phyloP scores from a whole-genome alignment of 2,329 filamentous ascomycete species.

The Calonectria pseudoturangicola region DNA sequence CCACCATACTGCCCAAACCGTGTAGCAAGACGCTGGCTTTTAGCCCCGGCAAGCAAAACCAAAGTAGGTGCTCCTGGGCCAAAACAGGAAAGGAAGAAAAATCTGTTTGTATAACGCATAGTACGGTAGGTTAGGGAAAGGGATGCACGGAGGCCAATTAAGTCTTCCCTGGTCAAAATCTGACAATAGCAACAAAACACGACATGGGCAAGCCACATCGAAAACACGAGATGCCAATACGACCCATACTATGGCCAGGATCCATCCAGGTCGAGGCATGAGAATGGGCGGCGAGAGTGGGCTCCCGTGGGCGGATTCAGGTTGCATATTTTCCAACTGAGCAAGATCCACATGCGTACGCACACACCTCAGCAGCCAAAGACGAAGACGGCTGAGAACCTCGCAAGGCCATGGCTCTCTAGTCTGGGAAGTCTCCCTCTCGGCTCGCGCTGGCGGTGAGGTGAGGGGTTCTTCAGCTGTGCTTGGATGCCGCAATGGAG shows the following conservation, averaged over 20 bases:
- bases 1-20: background rate
- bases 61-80: slow-evolving; percentile 10
- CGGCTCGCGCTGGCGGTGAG: slow-evolving; percentile 26
- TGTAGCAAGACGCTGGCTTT: background rate
- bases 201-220: slow-evolving; percentile 44
- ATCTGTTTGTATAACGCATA: background rate
- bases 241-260: slow-evolving; percentile 41
- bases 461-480: slow-evolving; percentile 33
- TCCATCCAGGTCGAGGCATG: slow-evolving; percentile 21
- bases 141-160: slow-evolving; percentile 31
- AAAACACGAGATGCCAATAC: slow-evolving; percentile 53
- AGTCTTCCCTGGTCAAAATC: slow-evolving; percentile 32
- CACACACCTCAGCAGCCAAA: slow-evolving; percentile 36
- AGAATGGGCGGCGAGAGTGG: slow-evolving; percentile 26
- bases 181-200: slow-evolving; percentile 37
- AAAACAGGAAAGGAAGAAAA: background rate
- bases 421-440: background rate
- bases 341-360: slow-evolving; percentile 38
- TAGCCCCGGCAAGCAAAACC: slow-evolving; percentile 15
- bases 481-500: slow-evolving; percentile 32
- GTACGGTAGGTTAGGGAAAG: slow-evolving; percentile 40
- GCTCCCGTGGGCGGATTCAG: slow-evolving; percentile 24
- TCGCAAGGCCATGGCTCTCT: background rate
- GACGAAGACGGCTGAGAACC: slow-evolving; percentile 6
- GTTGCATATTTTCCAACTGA: slow-evolving; percentile 34